Evolutionary conservation across 2,329 filamentous ascomycete species (phyloP).

Genomic region (Geosmithia flava): DNA sequence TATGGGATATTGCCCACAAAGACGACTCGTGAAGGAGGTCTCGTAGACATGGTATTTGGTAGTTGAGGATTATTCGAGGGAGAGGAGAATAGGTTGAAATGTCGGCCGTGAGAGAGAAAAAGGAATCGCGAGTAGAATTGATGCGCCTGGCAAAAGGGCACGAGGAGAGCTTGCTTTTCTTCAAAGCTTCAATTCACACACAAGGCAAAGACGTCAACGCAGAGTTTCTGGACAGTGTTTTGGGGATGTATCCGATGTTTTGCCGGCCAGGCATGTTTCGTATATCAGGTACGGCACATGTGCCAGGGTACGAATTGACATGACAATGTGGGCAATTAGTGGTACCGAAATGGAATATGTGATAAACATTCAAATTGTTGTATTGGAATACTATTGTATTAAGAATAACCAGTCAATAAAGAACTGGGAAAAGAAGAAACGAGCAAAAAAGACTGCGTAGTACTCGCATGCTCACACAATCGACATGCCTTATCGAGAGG

Average conservation of each 20-base stretch:
- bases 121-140: neutral
- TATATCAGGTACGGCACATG: neutral
- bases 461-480: neutral
- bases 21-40: slow-evolving; percentile 65
- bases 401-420: too few species aligned
- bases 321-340: too few species aligned
- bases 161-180: neutral
- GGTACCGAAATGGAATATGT: too few species aligned
- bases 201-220: neutral
- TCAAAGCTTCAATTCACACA: neutral
- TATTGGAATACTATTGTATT: too few species aligned
- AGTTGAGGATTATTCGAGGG: too few species aligned
- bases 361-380: too few species aligned
- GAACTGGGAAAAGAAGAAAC: too few species aligned
- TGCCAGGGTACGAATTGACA: too few species aligned
- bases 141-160: neutral
- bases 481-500: neutral
- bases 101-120: neutral
- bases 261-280: neutral
- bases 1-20: slow-evolving; percentile 85
- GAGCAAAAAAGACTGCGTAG: too few species aligned
- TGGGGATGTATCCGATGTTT: neutral
- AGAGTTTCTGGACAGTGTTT: neutral
- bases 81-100: too few species aligned
- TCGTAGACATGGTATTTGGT: slow-evolving; percentile 45